phyloP scores from a whole-genome alignment of 176 grass and related monocot species.

The Eleusine coracana region DNA sequence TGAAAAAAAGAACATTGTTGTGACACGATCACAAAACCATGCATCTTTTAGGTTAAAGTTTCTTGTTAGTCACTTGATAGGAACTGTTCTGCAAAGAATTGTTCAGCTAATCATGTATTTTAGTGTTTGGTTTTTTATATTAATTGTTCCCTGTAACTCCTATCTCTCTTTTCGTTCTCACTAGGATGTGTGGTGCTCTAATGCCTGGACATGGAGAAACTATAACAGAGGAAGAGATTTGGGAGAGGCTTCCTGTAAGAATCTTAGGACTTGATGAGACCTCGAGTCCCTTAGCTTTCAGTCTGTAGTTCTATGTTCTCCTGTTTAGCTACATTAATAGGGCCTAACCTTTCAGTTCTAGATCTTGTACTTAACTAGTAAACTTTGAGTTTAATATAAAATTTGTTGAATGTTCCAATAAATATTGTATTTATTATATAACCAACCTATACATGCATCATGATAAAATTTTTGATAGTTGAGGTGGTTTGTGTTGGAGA shows the following conservation, averaged over 20 bases:
- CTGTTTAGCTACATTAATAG: background rate
- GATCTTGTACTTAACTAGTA: background rate
- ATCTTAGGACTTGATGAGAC: slow-evolving; percentile 16
- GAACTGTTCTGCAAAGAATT: slow-evolving; percentile 21
- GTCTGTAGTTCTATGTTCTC: background rate
- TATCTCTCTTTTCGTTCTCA: slow-evolving; percentile 12
- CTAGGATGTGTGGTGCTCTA: slow-evolving; percentile 75
- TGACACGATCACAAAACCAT: background rate
- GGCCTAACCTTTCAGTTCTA: background rate
- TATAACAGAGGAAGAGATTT: slow-evolving; percentile 69
- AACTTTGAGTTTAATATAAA: background rate
- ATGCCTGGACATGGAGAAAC: slow-evolving; percentile 79
- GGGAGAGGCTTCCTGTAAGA: slow-evolving; percentile 83
- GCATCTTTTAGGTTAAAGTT: background rate
- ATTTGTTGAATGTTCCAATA: background rate
- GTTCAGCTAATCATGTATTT: slow-evolving; percentile 1
- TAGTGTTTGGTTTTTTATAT: slow-evolving; percentile 24
- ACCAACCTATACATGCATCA: background rate
- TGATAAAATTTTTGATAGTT: background rate
- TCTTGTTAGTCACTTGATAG: slow-evolving; percentile 16
- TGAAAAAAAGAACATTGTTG: background rate
- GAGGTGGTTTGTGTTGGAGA: background rate
- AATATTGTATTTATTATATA: slow-evolving; percentile 6
- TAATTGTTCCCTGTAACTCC: slow-evolving; percentile 24
- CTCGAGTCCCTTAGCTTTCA: slow-evolving; percentile 10